Evolutionary conservation across 768 basidiomycete species (phyloP).

Genomic region (Suillus weaverae): DNA sequence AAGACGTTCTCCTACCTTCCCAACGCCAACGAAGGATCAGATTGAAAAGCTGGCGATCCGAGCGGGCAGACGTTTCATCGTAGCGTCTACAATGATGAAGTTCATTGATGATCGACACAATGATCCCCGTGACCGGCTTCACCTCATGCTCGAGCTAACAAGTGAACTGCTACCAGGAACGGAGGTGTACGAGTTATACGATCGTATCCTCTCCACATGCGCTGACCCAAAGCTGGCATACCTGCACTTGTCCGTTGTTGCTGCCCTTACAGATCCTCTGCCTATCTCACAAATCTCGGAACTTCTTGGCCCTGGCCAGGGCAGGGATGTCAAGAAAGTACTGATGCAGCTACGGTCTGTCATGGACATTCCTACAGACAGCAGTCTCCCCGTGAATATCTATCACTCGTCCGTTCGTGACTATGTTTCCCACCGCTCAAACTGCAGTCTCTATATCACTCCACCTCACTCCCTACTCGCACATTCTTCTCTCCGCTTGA

Average conservation of each 20-base stretch:
- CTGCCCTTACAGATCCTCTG: background rate
- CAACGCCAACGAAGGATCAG: background rate
- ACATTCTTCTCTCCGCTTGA: background rate
- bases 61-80: background rate
- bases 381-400: background rate
- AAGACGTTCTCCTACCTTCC: background rate
- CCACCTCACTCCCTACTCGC: background rate
- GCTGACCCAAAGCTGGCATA: background rate
- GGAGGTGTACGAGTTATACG: background rate
- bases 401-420: background rate
- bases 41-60: background rate
- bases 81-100: background rate
- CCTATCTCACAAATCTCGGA: background rate
- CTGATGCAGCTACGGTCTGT: background rate
- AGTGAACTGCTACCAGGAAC: background rate
- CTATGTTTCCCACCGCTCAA: background rate
- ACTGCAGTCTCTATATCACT: background rate
- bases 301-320: background rate
- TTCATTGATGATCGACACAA: background rate
- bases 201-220: background rate
- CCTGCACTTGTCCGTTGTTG: background rate
- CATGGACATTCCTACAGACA: background rate
- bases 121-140: background rate
- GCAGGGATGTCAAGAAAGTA: background rate
- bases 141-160: background rate